Base-by-base conservation (phyloP, 1,284 basidiomycete species). In the Ustilago nuda region DNA sequence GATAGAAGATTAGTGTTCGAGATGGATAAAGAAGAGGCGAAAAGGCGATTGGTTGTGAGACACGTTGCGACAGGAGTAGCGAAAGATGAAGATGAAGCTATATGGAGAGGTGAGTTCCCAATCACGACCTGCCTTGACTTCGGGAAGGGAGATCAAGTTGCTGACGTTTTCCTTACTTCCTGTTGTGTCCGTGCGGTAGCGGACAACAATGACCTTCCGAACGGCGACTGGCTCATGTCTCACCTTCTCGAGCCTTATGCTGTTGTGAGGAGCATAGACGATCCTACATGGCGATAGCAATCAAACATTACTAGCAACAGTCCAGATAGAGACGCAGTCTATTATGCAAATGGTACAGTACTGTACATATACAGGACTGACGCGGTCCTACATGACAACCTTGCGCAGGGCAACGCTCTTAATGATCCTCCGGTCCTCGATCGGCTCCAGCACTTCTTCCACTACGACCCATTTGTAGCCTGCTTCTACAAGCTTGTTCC, bases 1-100 rank as follows among this genome's bases (percentile, higher is more conserved):
- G 92, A 98, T 82, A 91, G 93, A 81, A 88, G 93, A 15, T 92
- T 94, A 89, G 92, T 92, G 86, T 87, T 97, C 27, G 88, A 91
- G 12, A 87, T 93, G 8, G 90, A 91, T 35, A 82, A 88, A 7
- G 87, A 87, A 1, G 89, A 90, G 60, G 93, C 92, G 0, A 89
- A 89, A 75, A 82, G 87, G 55, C 88, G 95, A 52, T 85, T 97
- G 8, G 89, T 94, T 2, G 88, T 87, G 68, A 88, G 94, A 15
- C 94, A 95, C 82, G 89, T 95, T 32, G 81, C 87, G 45, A 93
- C 90, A 11, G 93, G 93, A 0, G 90, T 95, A 3, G 90, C 92
- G 4, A 89, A 88, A 73, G 89, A 92, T 76, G 76, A 87, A 78
- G 88, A 89, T 9, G 91, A 92, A 81, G 94, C 92, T 0, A 77